Evolutionary conservation across 331 rosid genomes (phyloP), one percentile per base, ranked within the genome.

Genomic region (Stylosanthes scabra): DNA sequence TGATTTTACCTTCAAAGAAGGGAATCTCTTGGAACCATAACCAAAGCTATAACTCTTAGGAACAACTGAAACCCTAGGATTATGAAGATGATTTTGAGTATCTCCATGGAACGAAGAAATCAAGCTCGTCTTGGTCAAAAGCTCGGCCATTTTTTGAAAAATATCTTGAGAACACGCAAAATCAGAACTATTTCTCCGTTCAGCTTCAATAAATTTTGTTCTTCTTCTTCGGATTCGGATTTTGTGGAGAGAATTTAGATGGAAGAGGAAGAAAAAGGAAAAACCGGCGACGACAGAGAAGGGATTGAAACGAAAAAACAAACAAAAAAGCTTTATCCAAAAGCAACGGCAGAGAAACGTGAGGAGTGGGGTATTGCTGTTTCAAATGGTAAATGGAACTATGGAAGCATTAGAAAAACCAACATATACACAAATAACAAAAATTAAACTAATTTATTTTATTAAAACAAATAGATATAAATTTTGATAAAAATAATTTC

Each of bases 71-170:
- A 70, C 59, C 63, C 8, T n/a, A 51, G 6, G 58, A 15, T 46
- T 10, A 46, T 46, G 51, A 46, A 25, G 68, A 2, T 81, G 68
- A 2, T 70, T 81, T 47, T 74, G 72, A 44, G 9, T 27, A 39
- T 11, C 4, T 7, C 55, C 74, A 60, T 63, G 63, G 71, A 83
- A 83, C 2, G 87, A 81, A 7, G 93, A 77, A 62, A 90, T 66
- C 74, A 88, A 12, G 66, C 78, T 66, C 0, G 85, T 58, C 71
- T 88, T 83, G 85, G 76, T 71, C 42, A 90, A 75, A 71, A 77
- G 75, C 44, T 81, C 86, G 1, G 93, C 87, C 96, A 90, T 90
- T 5, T 6, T 90, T 57, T 46, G 60, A 34, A 34, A 34, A 34
- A 34, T 34, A 3, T 34, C 55, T 78, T 59, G 67, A 34, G 31